Conservation (phyloP, 2,329 filamentous ascomycete species). For the Hypocrella siamensis region DNA sequence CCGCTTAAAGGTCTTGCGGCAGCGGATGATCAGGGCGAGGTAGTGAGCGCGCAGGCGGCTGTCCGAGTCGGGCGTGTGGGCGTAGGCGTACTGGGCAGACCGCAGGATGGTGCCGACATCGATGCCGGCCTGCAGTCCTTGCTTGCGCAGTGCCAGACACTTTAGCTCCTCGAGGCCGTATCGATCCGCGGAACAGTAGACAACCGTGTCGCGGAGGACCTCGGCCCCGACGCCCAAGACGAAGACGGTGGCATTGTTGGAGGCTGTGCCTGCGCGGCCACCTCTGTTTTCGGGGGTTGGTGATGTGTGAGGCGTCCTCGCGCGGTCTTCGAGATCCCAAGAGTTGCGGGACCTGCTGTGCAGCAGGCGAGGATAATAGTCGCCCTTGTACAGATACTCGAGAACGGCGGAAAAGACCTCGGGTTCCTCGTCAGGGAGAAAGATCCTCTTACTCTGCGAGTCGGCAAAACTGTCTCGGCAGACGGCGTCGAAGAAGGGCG, state of each 20-base stretch:
- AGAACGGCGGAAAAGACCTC: slow-evolving; percentile 88
- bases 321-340: slow-evolving; percentile 71
- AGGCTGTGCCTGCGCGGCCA: slow-evolving; percentile 28
- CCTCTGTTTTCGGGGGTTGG: slow-evolving; percentile 33
- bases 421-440: slow-evolving; percentile 62
- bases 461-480: slow-evolving; percentile 61
- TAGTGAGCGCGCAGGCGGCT: slow-evolving; percentile 90
- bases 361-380: slow-evolving; percentile 82
- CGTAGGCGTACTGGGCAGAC: slow-evolving; percentile 88
- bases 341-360: slow-evolving; percentile 74
- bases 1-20: slow-evolving; percentile 93
- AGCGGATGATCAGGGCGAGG: slow-evolving; percentile 91
- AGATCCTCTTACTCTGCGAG: slow-evolving; percentile 62
- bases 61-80: slow-evolving; percentile 85
- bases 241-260: slow-evolving; percentile 44
- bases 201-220: slow-evolving; percentile 78
- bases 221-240: slow-evolving; percentile 58
- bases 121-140: slow-evolving; percentile 84
- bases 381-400: slow-evolving; percentile 93
- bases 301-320: slow-evolving; percentile 27
- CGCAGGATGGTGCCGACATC: slow-evolving; percentile 83
- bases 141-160: slow-evolving; percentile 80
- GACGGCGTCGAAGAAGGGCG: slow-evolving; percentile 65
- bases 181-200: slow-evolving; percentile 85
- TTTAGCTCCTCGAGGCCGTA: slow-evolving; percentile 90